Evolutionary conservation across 2,329 filamentous ascomycete genomes (phyloP), one percentile per base, ranked within the genome.

Genomic region (Phoma sp.): DNA sequence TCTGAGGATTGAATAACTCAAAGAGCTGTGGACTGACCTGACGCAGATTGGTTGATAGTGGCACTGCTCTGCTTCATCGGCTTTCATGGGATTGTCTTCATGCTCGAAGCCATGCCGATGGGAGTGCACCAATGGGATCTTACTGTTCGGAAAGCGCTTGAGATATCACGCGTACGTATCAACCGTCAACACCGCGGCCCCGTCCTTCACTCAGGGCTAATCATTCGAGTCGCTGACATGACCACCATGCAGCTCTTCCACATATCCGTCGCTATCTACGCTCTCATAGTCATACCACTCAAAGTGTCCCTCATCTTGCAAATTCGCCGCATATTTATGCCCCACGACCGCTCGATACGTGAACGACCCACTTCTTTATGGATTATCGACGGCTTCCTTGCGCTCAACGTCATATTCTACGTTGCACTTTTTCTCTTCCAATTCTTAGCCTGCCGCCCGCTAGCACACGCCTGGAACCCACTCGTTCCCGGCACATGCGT

Each of bases 251-350:
- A 61, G 58, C 38, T 58, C 33, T 64, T 60, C 37, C 52, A 62
- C 24, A 46, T 56, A 25, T 46, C 55, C 8, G 36, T 52, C 22
- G 49, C 52, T 4, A n/a, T 62, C 13, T 65, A 65, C 41, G 23
- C 40, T 2, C 18, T 59, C 27, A 52, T 56, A 14, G 47, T 59
- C 33, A 43, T 60, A 2, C 57, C 59, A 1, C 55, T 65, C 13
- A 67, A 67, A 50, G 41, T 61, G 23, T 44, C 58, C 29, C 52
- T 67, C 37, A 54, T 64, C 35, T 48, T 67, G 7, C 60, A 65
- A 38, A 61, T 60, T 25, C 52, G 60, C 1, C 58, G 58, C 32
- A 55, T 64, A 43, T 63, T 64, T 52, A 29, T 56, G n/a, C 52
- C 59, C 3, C 43, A 43, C 36, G 27, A 47, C 7, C 38, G 36